Percentiles rank a stretch among this genome's conserved stretches.
phyloP scores from a whole-genome alignment of 345 rosid species.

The Citrus hindsii region DNA sequence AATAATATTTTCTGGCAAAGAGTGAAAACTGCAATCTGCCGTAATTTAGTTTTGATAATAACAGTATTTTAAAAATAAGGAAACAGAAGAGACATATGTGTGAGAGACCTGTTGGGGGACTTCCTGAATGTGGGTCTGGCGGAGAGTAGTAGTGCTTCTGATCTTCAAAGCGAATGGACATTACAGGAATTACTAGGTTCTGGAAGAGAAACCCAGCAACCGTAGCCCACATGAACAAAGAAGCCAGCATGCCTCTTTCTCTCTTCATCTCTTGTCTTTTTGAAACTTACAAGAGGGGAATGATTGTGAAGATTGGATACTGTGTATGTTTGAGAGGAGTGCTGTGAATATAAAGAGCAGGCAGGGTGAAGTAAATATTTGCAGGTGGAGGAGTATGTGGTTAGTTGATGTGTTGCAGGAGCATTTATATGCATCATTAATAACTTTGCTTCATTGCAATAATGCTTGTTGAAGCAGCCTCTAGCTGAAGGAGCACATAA shows the following conservation, averaged over 20 bases:
- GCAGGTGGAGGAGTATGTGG: slow-evolving; percentile 62
- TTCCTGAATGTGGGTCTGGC: slow-evolving; percentile 49
- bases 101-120: slow-evolving; percentile 43
- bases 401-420: slow-evolving; percentile 71
- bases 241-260: slow-evolving; percentile 16
- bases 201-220: slow-evolving; percentile 44
- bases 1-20: not conserved
- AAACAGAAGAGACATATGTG: not conserved
- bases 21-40: not conserved
- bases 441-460: slow-evolving; percentile 18
- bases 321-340: slow-evolving; percentile 8
- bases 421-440: slow-evolving; percentile 54
- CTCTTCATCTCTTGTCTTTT: slow-evolving; percentile 29
- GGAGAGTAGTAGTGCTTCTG: slow-evolving; percentile 59
- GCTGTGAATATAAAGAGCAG: slow-evolving; percentile 23
- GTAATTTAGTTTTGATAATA: not conserved
- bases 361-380: slow-evolving; percentile 54
- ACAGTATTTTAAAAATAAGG: not conserved
- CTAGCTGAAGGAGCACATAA: not conserved
- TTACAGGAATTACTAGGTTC: slow-evolving; percentile 38
- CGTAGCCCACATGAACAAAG: slow-evolving; percentile 33
- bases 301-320: slow-evolving; percentile 8
- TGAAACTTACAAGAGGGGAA: slow-evolving; percentile 7
- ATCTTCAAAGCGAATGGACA: slow-evolving; percentile 41
- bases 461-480: slow-evolving; percentile 22